Conservation (phyloP, 345 rosid species). For the Noccaea bulbosa region DNA sequence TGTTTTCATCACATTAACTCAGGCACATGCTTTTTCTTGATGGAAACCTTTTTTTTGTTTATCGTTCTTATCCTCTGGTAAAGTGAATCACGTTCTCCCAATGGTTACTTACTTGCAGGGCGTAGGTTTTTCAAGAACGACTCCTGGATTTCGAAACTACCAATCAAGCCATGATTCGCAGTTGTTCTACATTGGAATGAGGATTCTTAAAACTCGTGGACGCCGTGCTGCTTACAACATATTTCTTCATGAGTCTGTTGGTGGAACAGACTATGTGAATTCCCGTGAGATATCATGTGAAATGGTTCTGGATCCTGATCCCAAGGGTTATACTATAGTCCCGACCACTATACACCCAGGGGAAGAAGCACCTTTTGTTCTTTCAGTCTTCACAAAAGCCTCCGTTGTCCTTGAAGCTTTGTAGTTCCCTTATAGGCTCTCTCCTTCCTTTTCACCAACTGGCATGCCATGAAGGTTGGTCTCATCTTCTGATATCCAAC, state of each 20-base stretch:
- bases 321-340: slow-evolving; percentile 98
- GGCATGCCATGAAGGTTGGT: slow-evolving; percentile 34
- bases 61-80: not conserved
- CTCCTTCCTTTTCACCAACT: slow-evolving; percentile 34
- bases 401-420: slow-evolving; percentile 80
- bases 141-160: slow-evolving; percentile 92
- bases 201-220: slow-evolving; percentile 98
- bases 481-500: slow-evolving; percentile 21
- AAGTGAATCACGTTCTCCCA: slow-evolving; percentile 14
- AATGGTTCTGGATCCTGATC: slow-evolving; percentile 99
- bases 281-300: slow-evolving; percentile 99
- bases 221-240: slow-evolving; percentile 94
- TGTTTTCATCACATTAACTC: slow-evolving; percentile 95
- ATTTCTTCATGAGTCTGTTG: slow-evolving; percentile 97
- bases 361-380: slow-evolving; percentile 99
- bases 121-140: slow-evolving; percentile 94
- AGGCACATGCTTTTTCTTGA: slow-evolving; percentile 52
- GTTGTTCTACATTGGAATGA: slow-evolving; percentile 97
- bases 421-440: slow-evolving; percentile 41
- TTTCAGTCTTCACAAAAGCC: slow-evolving; percentile 95
- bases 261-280: slow-evolving; percentile 99
- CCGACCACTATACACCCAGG: slow-evolving; percentile 99
- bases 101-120: slow-evolving; percentile 59
- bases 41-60: slow-evolving; percentile 2
- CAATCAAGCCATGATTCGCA: slow-evolving; percentile 92